Conservation (phyloP, 2,329 filamentous ascomycete genomes). For the Arthroderma sp. region DNA sequence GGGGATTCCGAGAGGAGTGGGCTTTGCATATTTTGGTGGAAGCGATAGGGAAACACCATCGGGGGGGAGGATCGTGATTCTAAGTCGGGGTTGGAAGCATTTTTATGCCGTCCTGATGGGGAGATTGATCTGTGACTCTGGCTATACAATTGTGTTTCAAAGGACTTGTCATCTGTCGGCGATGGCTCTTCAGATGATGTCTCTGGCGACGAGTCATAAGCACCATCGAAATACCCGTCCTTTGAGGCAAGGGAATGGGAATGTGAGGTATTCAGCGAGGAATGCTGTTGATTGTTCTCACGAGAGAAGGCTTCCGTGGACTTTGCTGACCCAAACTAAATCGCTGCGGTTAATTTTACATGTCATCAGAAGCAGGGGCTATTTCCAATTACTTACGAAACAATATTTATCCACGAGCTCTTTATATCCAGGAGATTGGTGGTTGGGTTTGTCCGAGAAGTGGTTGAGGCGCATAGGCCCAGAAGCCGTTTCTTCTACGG, state of each 20-base stretch:
- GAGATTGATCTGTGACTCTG: conserved; percentile 28
- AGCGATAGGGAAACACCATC: conserved; percentile 30
- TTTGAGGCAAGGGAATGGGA: background rate
- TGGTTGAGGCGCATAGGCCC: conserved; percentile 3
- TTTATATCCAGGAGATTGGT: conserved; percentile 83
- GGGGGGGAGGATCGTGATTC: conserved; percentile 27
- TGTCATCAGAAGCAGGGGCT: background rate
- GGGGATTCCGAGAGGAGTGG: conserved; percentile 34
- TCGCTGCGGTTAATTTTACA: background rate
- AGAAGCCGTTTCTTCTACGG: background rate
- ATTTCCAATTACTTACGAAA: conserved; percentile 66
- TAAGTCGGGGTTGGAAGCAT: conserved; percentile 24
- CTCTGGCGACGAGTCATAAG: conserved; percentile 2
- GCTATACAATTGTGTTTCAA: conserved; percentile 18
- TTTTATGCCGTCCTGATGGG: conserved; percentile 16
- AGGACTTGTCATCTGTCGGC: background rate
- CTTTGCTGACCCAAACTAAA: background rate
- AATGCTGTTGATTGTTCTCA: background rate
- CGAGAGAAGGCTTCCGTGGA: conserved; percentile 2
- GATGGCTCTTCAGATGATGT: conserved; percentile 2
- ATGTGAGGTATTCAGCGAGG: background rate
- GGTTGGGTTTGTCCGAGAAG: conserved; percentile 47
- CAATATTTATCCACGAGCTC: conserved; percentile 98
- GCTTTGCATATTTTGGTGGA: conserved; percentile 27
- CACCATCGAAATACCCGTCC: background rate